A percentile compares a stretch with the other conserved stretches of the same genome.
Evolutionary conservation across 805 yeast genomes (phyloP).

Genomic region (Myxozyma mucilagina): DNA sequence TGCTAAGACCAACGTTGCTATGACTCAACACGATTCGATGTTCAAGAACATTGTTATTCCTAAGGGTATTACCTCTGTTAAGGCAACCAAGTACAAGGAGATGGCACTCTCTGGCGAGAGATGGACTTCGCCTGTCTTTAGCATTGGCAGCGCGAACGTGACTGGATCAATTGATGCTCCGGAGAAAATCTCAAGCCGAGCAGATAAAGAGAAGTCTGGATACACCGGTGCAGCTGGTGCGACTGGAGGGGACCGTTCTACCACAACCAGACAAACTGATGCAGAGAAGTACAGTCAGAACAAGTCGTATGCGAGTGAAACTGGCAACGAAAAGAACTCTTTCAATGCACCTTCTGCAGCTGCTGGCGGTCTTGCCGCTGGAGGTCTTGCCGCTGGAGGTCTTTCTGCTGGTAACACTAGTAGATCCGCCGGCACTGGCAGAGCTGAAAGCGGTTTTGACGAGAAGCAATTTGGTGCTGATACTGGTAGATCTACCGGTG

Average conservation of each 20-base stretch:
- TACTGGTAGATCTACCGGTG: not conserved
- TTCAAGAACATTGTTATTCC: constrained; percentile 28
- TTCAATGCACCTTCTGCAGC: too few relatives aligned
- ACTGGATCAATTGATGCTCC: not conserved
- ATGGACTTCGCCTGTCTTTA: constrained; percentile 30
- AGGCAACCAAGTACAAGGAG: constrained; percentile 20
- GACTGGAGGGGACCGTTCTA: too few relatives aligned
- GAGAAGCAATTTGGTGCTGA: constrained; percentile 1
- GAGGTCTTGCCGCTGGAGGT: not conserved
- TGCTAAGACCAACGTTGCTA: constrained; percentile 20
- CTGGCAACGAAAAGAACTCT: too few relatives aligned
- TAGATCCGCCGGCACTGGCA: too few relatives aligned
- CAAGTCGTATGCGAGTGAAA: too few relatives aligned
- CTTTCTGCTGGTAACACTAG: not conserved
- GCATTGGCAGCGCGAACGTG: constrained; percentile 13
- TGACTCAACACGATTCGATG: constrained; percentile 18
- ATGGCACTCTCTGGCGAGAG: constrained; percentile 27
- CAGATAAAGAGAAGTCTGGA: too few relatives aligned
- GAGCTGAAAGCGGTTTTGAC: not conserved
- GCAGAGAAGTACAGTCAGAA: too few relatives aligned
- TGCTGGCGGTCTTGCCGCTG: not conserved
- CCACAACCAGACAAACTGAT: too few relatives aligned
- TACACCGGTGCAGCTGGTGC: too few relatives aligned
- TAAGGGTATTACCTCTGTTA: constrained; percentile 8
- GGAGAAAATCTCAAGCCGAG: constrained; percentile 3